Base-by-base conservation (phyloP, 2,329 filamentous ascomycete genomes). In the Huntiella omanensis region DNA sequence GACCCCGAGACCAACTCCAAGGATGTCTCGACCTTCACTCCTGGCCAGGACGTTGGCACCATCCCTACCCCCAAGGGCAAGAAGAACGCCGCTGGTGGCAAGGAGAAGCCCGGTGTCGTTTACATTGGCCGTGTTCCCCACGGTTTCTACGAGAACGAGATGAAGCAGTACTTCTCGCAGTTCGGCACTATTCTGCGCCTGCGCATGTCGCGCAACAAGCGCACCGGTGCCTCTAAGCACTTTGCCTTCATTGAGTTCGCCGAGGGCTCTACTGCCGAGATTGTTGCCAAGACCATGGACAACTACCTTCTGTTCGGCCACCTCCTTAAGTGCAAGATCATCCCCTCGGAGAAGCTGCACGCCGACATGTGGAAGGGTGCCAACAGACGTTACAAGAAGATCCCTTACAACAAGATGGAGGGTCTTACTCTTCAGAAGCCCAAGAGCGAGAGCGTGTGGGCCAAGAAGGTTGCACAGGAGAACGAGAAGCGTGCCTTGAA, bases 221-320 rank as follows among this genome's bases (percentile, higher is more conserved):
- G 81, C 61, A 96, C 87, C 1, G 91, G 91, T 47, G 76, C 77
- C 49, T 86, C 82, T 60, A 93, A 91, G 68, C 91, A 96, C 68
- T 93, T 82, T 58, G 91, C 85, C 32, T 98, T 95, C 62, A 73
- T 98, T 57, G 85, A 98, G 64, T 98, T 98, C 57, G 66, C 70
- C 33, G 79, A 85, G 48, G 83, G 86, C 42, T 64, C 63, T 53
- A 73, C 72, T n/a, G 88, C 91, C 35, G 80, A 84, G 56, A 86
- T 96, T 54, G 88, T 93, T 28, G 80, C 84, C 43, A 83, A 86
- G 65, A 94, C 91, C 16, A 98, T 98, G 91, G 77, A 95, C 69
- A 92, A 87, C 64, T 98, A 98, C 63, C 75, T 96, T 35, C 72
- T 98, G 58, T 96, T 94, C 60, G 84, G 85, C 4, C 88, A 95